These are phyloP conservation scores for Mycena alexandri DNA, from an alignment of 768 basidiomycete genomes.

Conservation along the genomic window DNA sequence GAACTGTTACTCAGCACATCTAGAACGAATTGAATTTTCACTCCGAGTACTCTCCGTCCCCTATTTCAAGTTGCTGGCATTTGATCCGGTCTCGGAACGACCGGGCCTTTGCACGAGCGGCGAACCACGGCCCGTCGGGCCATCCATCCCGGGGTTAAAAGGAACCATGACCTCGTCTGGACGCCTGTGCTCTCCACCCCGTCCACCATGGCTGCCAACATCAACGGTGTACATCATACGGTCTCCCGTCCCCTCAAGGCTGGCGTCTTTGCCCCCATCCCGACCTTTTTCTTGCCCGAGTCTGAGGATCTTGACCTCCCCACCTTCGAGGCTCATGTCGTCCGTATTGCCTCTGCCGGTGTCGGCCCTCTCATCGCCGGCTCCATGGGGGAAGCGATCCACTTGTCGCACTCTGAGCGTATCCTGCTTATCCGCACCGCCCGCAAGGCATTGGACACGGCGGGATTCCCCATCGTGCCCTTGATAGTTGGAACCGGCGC, in stretches of 20 bases:
- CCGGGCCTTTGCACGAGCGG: too few species aligned
- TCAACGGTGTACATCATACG: slow-evolving; percentile 47
- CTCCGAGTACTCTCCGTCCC: too few species aligned
- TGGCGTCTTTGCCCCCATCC: slow-evolving; percentile 89
- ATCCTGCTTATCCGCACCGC: slow-evolving; percentile 72
- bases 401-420: slow-evolving; percentile 78
- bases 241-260: slow-evolving; percentile 70
- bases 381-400: slow-evolving; percentile 89
- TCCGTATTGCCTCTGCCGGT: slow-evolving; percentile 72
- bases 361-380: slow-evolving; percentile 82
- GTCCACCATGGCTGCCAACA: slow-evolving; percentile 53
- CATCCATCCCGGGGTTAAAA: too few species aligned
- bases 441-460: slow-evolving; percentile 77
- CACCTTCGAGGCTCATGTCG: slow-evolving; percentile 76
- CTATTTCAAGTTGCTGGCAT: too few species aligned
- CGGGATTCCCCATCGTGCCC: slow-evolving; percentile 69
- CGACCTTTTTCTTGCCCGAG: slow-evolving; percentile 82
- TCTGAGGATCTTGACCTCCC: slow-evolving; percentile 87
- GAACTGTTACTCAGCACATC: neutral
- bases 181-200: slow-evolving; percentile 21
- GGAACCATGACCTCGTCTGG: too few species aligned
- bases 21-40: too few species aligned
- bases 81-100: too few species aligned
- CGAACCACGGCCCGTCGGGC: too few species aligned
- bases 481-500: slow-evolving; percentile 88